Percentiles rank a stretch among this genome's conserved stretches.
Conservation (phyloP, 202 grass and related monocot genomes). For the Brachypodium distachyon region DNA sequence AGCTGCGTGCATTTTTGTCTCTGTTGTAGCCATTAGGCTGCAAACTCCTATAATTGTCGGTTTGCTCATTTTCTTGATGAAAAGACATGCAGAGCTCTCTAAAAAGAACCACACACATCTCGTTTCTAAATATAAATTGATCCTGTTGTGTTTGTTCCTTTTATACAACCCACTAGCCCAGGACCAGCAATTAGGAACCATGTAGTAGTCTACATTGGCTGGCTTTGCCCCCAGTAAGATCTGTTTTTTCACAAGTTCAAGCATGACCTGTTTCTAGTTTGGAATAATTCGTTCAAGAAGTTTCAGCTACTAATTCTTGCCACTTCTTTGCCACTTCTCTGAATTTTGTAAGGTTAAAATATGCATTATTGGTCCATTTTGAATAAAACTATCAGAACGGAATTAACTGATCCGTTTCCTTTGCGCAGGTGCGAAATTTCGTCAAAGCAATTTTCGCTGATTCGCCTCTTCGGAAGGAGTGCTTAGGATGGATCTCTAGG, state of each 20-base stretch:
- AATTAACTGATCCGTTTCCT: background rate
- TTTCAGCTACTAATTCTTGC: background rate
- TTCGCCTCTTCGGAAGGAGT: conserved; percentile 77
- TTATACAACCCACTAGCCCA: background rate
- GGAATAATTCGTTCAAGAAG: background rate
- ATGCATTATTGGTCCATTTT: too few relatives aligned
- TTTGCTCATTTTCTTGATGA: background rate
- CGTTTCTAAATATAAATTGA: background rate
- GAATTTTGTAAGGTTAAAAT: too few relatives aligned
- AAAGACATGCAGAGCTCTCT: too few relatives aligned
- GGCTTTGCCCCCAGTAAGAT: background rate
- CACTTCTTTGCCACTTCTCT: background rate
- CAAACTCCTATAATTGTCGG: background rate
- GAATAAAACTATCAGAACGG: too few relatives aligned
- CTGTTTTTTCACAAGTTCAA: background rate
- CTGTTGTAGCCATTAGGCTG: background rate
- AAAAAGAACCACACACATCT: background rate
- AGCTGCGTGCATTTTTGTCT: background rate
- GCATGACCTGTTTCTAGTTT: background rate
- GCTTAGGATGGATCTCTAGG: conserved; percentile 51
- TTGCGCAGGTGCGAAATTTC: conserved; percentile 67
- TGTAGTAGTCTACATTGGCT: background rate
- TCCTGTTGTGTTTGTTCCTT: background rate
- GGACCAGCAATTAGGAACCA: background rate
- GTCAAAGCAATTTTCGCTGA: conserved; percentile 89